Evolutionary conservation across 345 rosid genomes (phyloP).

Genomic region (Eucalyptus erythrocorys): DNA sequence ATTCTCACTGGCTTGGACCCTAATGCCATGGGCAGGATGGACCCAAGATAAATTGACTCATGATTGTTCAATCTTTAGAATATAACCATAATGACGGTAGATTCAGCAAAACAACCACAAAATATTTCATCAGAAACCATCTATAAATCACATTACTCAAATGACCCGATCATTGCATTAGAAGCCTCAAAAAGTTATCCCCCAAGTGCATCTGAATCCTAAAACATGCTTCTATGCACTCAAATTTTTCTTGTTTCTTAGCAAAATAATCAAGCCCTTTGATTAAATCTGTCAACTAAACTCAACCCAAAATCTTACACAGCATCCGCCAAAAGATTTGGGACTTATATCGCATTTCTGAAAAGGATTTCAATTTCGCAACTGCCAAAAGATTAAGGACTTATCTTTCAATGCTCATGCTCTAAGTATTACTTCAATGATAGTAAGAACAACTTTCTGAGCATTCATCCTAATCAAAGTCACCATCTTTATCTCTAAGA

Average conservation of each 20-base stretch:
- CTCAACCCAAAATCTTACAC: not conserved
- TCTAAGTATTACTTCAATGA: not conserved
- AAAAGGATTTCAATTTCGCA: no score
- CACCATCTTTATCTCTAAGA: not conserved
- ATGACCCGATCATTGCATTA: not conserved
- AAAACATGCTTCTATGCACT: not conserved
- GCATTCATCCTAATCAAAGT: not conserved
- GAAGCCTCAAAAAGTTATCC: not conserved
- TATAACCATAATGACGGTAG: not conserved
- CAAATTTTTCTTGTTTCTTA: not conserved
- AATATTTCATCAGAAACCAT: not conserved
- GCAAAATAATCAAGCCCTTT: not conserved
- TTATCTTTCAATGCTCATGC: not conserved
- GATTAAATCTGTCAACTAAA: not conserved
- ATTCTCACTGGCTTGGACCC: not conserved
- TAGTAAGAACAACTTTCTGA: not conserved
- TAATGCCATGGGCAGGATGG: not conserved
- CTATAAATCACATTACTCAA: not conserved
- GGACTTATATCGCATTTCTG: no score
- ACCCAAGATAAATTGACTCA: not conserved
- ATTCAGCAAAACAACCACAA: not conserved
- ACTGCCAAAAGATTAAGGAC: not conserved
- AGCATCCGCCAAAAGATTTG: not conserved
- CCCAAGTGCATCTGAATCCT: not conserved
- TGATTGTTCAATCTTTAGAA: not conserved